phyloP scores from a whole-genome alignment of 352 stramenopile genomes.

The Pythium periplocum region DNA sequence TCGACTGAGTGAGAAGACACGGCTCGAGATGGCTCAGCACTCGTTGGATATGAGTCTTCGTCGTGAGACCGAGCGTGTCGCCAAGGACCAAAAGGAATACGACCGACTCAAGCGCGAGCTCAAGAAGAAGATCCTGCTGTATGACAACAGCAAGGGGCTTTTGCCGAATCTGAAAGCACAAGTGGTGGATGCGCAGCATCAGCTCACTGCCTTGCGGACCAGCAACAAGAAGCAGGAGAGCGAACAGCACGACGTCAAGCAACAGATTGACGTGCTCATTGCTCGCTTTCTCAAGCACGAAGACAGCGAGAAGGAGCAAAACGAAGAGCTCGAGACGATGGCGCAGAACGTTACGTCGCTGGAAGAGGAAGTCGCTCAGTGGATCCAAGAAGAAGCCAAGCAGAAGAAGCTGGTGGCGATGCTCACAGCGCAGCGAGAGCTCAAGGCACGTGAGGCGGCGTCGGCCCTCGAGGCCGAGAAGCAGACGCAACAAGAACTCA shows the following conservation, averaged over 20 bases:
- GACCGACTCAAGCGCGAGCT: conserved; percentile 82
- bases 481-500: conserved; percentile 86
- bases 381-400: conserved; percentile 83
- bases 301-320: conserved; percentile 70
- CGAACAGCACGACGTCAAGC: conserved; percentile 76
- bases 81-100: conserved; percentile 71
- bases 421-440: conserved; percentile 86
- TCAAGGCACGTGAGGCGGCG: conserved; percentile 86
- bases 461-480: conserved; percentile 74
- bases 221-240: conserved; percentile 73
- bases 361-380: conserved; percentile 84
- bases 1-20: conserved; percentile 61
- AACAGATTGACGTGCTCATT: conserved; percentile 90
- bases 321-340: conserved; percentile 53
- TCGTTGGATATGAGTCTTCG: conserved; percentile 40
- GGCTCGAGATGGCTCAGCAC: conserved; percentile 60
- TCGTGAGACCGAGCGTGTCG: conserved; percentile 60
- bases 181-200: conserved; percentile 74
- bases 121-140: conserved; percentile 83
- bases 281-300: conserved; percentile 86
- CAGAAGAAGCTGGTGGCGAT: conserved; percentile 86
- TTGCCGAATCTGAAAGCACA: conserved; percentile 78
- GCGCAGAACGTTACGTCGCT: conserved; percentile 57
- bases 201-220: conserved; percentile 39
- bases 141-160: conserved; percentile 66